Base-by-base conservation (phyloP, 2,329 filamentous ascomycete species). In the Endoconidiophora laricicola region DNA sequence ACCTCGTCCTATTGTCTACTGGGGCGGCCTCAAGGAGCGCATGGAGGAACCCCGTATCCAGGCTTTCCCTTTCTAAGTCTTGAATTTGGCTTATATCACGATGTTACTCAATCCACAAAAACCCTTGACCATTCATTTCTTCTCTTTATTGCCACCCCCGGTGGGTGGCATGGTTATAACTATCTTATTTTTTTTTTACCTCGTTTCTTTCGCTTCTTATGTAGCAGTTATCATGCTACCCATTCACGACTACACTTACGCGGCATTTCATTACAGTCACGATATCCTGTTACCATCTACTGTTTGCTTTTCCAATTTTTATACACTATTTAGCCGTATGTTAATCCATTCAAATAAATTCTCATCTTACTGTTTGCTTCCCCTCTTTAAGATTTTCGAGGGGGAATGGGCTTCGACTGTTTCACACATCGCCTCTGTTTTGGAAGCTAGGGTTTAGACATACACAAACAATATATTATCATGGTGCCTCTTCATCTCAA, bases 1-100 rank as follows among this genome's bases (percentile, higher is more conserved):
- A 62, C 77, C 77, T 2, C 65, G 77, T 41, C 77, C 77, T 9
- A 68, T 78, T 36, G 73, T 78, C 48, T 79, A 78, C 63, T 80
- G 76, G 71, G 74, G 72, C 55, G 74, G 77, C 38, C 61, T 80
- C 44, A 76, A 79, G 62, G 76, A 79, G 64, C 68, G 74, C 48
- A 76, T 79, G 60, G 48, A 53, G 20, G 22, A 42, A 18, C 44
- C 48, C 23, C 47, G 40, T 16, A 46, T 50, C 10, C 52, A 53
- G 44, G 39, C 52, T 14, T 46, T 53, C 14, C 45, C 44, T 9
- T 49, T 53, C 24, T 53, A 50, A 53, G 33, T 20, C 23, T 7
- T 37, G 10, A 26, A 33, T 6, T 12, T 12, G 29, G 29, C 29
- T 33, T 33, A 12, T 33, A 7, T 10, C 12, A 33, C 18, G 37